phyloP scores from a whole-genome alignment of 495 filamentous ascomycete species.

The Cercophora newfieldiana region DNA sequence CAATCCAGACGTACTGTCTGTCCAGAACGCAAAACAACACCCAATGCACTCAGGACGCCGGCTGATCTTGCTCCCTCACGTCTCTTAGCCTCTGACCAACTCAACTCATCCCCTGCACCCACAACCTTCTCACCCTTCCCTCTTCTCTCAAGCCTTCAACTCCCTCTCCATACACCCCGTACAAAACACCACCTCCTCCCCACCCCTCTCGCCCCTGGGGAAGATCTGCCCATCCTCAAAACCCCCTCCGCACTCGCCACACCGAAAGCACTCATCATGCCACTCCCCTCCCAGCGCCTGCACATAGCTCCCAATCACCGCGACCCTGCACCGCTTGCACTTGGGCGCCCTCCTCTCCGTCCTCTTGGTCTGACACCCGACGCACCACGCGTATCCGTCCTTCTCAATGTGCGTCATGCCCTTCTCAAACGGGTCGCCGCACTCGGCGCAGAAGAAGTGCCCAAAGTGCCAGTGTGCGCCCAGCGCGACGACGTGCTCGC shows the following conservation, averaged over 20 bases:
- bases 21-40: not conserved
- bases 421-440: constrained; percentile 88
- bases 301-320: constrained; percentile 84
- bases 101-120: not conserved
- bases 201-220: constrained; percentile 42
- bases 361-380: constrained; percentile 86
- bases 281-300: constrained; percentile 87
- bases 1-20: not conserved
- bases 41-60: too few relatives aligned
- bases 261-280: constrained; percentile 91
- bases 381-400: constrained; percentile 98
- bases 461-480: constrained; percentile 95
- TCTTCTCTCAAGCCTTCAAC: constrained; percentile 43
- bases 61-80: not conserved
- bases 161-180: constrained; percentile 51
- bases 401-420: constrained; percentile 92
- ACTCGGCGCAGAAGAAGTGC: constrained; percentile 99
- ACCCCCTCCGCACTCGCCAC: constrained; percentile 53
- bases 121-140: constrained; percentile 18
- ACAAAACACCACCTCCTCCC: constrained; percentile 49
- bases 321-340: constrained; percentile 80
- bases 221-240: constrained; percentile 60
- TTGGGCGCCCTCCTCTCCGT: constrained; percentile 71
- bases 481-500: constrained; percentile 89
- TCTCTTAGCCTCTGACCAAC: too few relatives aligned